Evolutionary conservation across 2,329 filamentous ascomycete species (phyloP).

Genomic region (Orbilia ellipsospora): DNA sequence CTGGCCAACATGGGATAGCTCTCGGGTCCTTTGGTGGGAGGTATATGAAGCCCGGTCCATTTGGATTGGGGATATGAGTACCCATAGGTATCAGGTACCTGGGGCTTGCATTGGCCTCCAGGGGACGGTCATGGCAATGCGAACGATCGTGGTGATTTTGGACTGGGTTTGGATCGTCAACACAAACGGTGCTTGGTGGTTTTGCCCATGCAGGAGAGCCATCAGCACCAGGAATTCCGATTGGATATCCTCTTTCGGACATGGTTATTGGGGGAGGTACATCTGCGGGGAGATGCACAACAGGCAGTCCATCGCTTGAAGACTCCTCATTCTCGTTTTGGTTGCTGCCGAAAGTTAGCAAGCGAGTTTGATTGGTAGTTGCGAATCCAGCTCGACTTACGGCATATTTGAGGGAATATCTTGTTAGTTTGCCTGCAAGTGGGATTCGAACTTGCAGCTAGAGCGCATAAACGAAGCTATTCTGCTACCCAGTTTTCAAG

Average conservation of each 20-base stretch:
- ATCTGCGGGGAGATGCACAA: slow-evolving; percentile 36
- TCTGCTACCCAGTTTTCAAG: no score
- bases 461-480: neutral
- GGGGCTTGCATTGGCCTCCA: neutral
- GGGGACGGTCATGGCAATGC: slow-evolving; percentile 2
- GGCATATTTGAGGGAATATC: slow-evolving; percentile 14
- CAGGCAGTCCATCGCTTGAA: slow-evolving; percentile 17
- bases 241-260: slow-evolving; percentile 43
- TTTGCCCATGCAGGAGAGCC: slow-evolving; percentile 47
- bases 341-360: slow-evolving; percentile 18
- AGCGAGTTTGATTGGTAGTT: neutral
- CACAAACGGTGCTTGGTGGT: neutral
- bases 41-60: slow-evolving; percentile 28
- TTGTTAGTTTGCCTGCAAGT: neutral
- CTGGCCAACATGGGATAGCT: slow-evolving; percentile 35
- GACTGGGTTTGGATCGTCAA: neutral
- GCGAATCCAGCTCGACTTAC: slow-evolving; percentile 9
- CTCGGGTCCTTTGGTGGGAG: slow-evolving; percentile 27
- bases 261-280: slow-evolving; percentile 42
- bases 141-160: slow-evolving; percentile 15
- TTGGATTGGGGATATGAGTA: slow-evolving; percentile 32
- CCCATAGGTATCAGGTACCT: slow-evolving; percentile 45
- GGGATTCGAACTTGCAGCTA: neutral
- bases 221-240: slow-evolving; percentile 41
- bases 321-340: neutral